Base-by-base conservation (phyloP, 345 rosid species). In the Gossypium herbaceum region DNA sequence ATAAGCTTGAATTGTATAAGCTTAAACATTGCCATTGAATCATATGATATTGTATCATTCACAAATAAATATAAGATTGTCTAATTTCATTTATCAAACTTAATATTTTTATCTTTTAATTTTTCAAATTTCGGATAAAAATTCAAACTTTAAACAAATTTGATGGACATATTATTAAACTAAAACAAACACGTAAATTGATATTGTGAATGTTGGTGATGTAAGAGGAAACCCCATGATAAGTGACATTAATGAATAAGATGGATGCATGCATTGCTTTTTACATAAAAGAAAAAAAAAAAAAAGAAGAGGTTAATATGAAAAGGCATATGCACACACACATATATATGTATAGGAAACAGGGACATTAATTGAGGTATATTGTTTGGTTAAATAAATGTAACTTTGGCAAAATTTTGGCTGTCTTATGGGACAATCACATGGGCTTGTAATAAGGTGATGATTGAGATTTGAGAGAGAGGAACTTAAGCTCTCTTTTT, bases 221-320 rank as follows among this genome's bases (percentile, higher is more conserved):
- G n/a, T 73, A 61, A 47, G 20, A 62, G 39, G 54, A 68, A 72
- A 73, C 25, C 72, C 64, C 20, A 24, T 11, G 74, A 56, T 63
- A 74, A 52, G 57, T 55, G 60, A 72, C 79, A 72, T 65, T 74
- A 51, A 54, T 79, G 82, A 75, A 59, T 72, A 68, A 10, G 84
- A 81, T 65, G 73, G 65, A 77, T 80, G 58, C 43, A 25, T 64
- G 76, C 63, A 62, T 74, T 56, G 39, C 2, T 20, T 45, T 34
- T 34, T 34, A 34, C 41, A 34, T 34, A 34, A 34, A 34, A 34
- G 41, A 5, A 29, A 3, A 2, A 27, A 25, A 25, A 20, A 20
- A 20, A 76, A 83, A 83, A 79, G 78, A 74, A 78, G 82, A 86
- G 84, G 81, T 68, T 60, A 72, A 60, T 12, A 80, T 63, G 57